Conservation (phyloP, 805 yeast genomes). For the Wickerhamomyces chaumierensis region DNA sequence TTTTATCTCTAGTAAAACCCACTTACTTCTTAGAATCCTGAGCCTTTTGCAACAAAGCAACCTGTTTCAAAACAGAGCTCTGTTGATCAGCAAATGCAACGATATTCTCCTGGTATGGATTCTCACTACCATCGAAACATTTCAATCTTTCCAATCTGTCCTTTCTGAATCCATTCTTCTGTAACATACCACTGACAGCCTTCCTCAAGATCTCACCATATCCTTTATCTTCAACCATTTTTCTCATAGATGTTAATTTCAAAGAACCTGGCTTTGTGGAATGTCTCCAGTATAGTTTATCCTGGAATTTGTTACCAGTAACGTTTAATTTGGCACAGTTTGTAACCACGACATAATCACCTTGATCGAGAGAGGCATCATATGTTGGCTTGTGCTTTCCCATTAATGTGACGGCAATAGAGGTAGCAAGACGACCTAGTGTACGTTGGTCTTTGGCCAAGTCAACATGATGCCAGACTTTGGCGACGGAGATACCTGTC, state of each 20-base stretch:
- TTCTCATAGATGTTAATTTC: constrained; percentile 72
- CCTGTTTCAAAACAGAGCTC: constrained; percentile 22
- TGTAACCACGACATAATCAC: constrained; percentile 95
- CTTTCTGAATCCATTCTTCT: constrained; percentile 77
- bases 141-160: constrained; percentile 74
- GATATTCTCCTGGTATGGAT: constrained; percentile 76
- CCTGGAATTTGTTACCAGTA: constrained; percentile 77
- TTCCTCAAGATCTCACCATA: constrained; percentile 73
- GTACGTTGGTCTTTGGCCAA: constrained; percentile 76
- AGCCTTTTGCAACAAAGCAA: neutral
- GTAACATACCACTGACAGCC: constrained; percentile 95
- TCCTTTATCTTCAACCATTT: constrained; percentile 67
- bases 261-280: constrained; percentile 84
- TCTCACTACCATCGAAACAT: constrained; percentile 77
- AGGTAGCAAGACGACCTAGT: constrained; percentile 83
- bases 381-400: constrained; percentile 97
- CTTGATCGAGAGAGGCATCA: constrained; percentile 72
- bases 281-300: constrained; percentile 83
- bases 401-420: constrained; percentile 76
- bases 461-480: constrained; percentile 95
- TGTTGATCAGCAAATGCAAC: constrained; percentile 79
- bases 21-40: neutral
- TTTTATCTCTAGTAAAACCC: no score
- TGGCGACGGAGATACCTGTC: constrained; percentile 66
- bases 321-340: constrained; percentile 73